phyloP scores from a whole-genome alignment of 352 stramenopile species.

The Phytophthora colocasiae region DNA sequence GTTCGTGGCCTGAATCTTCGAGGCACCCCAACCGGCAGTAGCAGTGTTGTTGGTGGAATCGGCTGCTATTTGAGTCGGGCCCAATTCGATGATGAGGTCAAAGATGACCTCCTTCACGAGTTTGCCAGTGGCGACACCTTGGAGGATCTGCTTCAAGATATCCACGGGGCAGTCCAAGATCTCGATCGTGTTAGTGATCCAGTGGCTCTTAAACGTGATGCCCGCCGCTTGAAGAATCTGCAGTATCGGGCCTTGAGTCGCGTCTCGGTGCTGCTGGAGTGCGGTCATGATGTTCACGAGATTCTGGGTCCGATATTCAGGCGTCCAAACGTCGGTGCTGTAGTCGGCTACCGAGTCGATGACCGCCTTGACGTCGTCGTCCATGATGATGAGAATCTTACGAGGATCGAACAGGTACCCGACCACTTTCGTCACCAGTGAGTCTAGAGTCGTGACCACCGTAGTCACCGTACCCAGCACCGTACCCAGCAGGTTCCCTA shows the following conservation, averaged over 20 bases:
- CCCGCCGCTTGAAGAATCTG: conserved; percentile 11
- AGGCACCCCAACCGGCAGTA: conserved; percentile 38
- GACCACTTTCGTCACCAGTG: conserved; percentile 27
- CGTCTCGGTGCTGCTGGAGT: conserved; percentile 22
- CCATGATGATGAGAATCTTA: conserved; percentile 30
- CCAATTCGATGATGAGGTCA: no score
- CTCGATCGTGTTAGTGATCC: conserved; percentile 53
- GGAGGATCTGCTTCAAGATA: conserved; percentile 29
- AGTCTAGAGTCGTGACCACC: background rate
- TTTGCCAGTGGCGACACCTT: no score
- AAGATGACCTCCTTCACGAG: conserved; percentile 40
- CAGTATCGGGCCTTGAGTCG: conserved; percentile 16
- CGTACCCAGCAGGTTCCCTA: conserved; percentile 4
- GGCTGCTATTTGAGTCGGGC: conserved; percentile 13
- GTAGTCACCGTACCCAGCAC: background rate
- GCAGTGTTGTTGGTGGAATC: conserved; percentile 32
- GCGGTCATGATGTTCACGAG: conserved; percentile 30
- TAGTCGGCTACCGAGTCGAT: conserved; percentile 14
- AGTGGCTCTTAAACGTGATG: conserved; percentile 24
- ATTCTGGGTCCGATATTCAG: conserved; percentile 19
- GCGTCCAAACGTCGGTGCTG: conserved; percentile 28
- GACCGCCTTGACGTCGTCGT: conserved; percentile 9
- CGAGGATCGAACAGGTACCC: conserved; percentile 4
- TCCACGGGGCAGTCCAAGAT: conserved; percentile 34
- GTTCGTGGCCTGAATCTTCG: conserved; percentile 43